These are phyloP conservation scores for Oryza meridionalis DNA, from an alignment of 176 grass and related monocot genomes.

Conservation along the genomic window DNA sequence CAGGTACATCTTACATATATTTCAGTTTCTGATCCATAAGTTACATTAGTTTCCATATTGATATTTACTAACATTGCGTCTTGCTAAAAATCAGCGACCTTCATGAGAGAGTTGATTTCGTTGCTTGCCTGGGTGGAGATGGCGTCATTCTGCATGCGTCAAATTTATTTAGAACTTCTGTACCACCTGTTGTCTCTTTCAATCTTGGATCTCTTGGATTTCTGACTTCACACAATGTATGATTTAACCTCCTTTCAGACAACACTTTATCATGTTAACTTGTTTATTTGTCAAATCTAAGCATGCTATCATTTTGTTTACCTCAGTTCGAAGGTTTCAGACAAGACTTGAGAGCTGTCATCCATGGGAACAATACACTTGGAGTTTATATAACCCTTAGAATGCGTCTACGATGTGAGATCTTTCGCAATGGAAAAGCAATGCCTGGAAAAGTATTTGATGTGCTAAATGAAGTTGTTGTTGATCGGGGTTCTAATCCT, in stretches of 20 bases:
- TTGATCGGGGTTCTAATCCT: conserved; percentile 96
- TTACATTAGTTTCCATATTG: conserved; percentile 34
- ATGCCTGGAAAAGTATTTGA: conserved; percentile 97
- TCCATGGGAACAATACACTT: conserved; percentile 93
- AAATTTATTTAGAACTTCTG: conserved; percentile 92
- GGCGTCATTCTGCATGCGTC: conserved; percentile 96
- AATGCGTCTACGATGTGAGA: conserved; percentile 91
- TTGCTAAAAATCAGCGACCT: conserved; percentile 67
- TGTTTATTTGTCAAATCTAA: conserved; percentile 38
- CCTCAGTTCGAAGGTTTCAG: conserved; percentile 87
- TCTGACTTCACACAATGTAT: conserved; percentile 92
- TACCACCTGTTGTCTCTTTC: conserved; percentile 95
- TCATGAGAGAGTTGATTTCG: conserved; percentile 99
- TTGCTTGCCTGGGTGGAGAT: conserved; percentile 98
- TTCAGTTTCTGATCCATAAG: background rate
- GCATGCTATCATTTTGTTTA: conserved; percentile 38
- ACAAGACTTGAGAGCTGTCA: conserved; percentile 85
- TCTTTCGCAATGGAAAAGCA: conserved; percentile 92
- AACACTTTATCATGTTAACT: conserved; percentile 37
- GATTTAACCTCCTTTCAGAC: conserved; percentile 32
- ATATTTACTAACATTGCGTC: conserved; percentile 41
- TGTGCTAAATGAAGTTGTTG: conserved; percentile 96
- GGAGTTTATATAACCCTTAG: conserved; percentile 99
- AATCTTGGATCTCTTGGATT: conserved; percentile 99
- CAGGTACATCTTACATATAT: conserved; percentile 56